Percentiles rank a stretch among this genome's conserved stretches.
phyloP scores from a whole-genome alignment of 768 basidiomycete genomes.

The Boletus eberwhitei region DNA sequence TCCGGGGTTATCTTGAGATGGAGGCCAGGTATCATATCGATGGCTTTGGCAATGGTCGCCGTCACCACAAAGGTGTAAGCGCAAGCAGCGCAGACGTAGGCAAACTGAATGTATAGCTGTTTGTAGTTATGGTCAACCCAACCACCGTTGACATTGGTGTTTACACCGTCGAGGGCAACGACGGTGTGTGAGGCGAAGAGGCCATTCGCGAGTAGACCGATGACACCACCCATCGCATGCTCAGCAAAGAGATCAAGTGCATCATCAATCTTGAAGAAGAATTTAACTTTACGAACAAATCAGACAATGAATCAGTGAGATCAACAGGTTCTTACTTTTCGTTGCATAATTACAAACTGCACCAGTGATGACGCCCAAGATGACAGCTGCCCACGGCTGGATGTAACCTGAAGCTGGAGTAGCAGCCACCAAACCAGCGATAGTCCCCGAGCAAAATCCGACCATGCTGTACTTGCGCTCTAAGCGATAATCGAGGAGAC shows the following conservation, averaged over 20 bases:
- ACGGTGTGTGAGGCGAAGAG: constrained; percentile 69
- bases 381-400: constrained; percentile 70
- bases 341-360: constrained; percentile 80
- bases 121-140: constrained; percentile 77
- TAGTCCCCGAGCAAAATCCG: constrained; percentile 85
- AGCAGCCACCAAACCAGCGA: constrained; percentile 84
- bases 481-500: constrained; percentile 71
- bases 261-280: constrained; percentile 72
- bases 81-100: constrained; percentile 56
- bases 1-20: constrained; percentile 50
- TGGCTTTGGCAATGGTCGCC: constrained; percentile 52
- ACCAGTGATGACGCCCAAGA: constrained; percentile 73
- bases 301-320: constrained; percentile 1
- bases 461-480: constrained; percentile 87
- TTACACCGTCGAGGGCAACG: constrained; percentile 67
- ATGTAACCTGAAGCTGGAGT: constrained; percentile 86
- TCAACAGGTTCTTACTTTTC: constrained; percentile 48
- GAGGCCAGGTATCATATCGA: constrained; percentile 59
- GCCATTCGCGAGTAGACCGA: constrained; percentile 69
- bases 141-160: constrained; percentile 50
- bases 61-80: constrained; percentile 62
- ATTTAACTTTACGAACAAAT: constrained; percentile 51
- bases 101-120: constrained; percentile 76
- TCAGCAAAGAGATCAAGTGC: constrained; percentile 90
- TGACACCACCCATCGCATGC: constrained; percentile 81